phyloP scores from a whole-genome alignment of 2,329 filamentous ascomycete genomes.

The Colletotrichum sp. region DNA sequence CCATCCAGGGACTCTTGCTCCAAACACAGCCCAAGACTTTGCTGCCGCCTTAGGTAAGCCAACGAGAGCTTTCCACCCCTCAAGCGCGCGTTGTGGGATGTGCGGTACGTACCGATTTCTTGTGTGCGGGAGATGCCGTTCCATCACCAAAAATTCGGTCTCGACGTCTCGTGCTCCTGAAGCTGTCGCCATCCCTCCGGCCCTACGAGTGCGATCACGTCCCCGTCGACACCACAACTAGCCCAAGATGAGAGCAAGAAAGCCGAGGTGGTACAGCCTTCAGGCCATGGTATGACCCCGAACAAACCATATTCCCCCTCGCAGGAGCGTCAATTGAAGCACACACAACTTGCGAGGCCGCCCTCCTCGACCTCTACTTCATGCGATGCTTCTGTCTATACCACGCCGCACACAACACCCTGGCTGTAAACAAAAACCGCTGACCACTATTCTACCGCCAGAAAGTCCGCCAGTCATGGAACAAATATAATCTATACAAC shows the following conservation, averaged over 20 bases:
- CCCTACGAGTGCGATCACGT: not conserved
- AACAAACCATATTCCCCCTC: not conserved
- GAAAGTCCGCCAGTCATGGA: conserved; percentile 97
- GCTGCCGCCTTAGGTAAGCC: not conserved
- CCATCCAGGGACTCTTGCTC: not conserved
- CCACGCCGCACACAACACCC: not conserved
- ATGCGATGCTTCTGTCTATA: not conserved
- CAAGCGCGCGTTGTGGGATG: not conserved
- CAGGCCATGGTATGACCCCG: conserved; percentile 63
- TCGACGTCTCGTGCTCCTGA: conserved; percentile 15
- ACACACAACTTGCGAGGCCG: not conserved
- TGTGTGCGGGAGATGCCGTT: conserved; percentile 12
- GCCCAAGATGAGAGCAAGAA: conserved; percentile 54
- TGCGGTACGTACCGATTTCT: not conserved
- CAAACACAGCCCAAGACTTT: not conserved
- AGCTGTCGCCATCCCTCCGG: conserved; percentile 11
- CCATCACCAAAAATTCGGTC: conserved; percentile 23
- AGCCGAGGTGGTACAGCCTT: conserved; percentile 71
- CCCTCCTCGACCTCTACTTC: not conserved
- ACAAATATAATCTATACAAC: conserved; percentile 97
- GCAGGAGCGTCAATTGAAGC: not conserved
- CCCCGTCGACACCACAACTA: conserved; percentile 26
- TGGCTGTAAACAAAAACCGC: not conserved
- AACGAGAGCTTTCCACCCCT: not conserved
- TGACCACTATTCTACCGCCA: conserved; percentile 39